These are phyloP conservation scores for Monilinia fructicola DNA, from an alignment of 2,329 filamentous ascomycete species.

Conservation along the genomic window DNA sequence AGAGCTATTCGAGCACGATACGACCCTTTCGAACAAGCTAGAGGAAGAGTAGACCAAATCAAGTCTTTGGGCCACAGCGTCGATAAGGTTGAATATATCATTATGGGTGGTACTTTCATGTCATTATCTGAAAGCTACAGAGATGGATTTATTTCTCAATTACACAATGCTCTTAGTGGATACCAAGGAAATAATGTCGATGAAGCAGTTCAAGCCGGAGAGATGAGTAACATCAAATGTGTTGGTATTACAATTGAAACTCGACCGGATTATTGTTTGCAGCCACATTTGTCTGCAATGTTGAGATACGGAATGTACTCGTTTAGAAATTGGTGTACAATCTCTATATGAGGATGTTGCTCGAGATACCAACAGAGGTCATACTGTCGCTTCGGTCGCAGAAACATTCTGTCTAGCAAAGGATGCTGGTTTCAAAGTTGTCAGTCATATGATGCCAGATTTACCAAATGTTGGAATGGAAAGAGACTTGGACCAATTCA, in stretches of 20 bases:
- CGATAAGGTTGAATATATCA: conserved; percentile 99
- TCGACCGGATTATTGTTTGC: conserved; percentile 91
- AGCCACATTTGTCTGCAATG: conserved; percentile 95
- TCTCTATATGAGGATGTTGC: conserved; percentile 97
- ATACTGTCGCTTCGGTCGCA: conserved; percentile 91
- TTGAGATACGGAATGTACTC: conserved; percentile 92
- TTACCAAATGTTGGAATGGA: conserved; percentile 98
- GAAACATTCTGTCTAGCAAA: conserved; percentile 98
- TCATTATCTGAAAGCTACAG: conserved; percentile 85
- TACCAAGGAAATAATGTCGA: conserved; percentile 95
- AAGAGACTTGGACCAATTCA: conserved; percentile 92
- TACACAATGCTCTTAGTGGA: conserved; percentile 94
- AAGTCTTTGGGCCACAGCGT: conserved; percentile 94
- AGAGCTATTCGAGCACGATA: conserved; percentile 94
- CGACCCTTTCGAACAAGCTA: conserved; percentile 95
- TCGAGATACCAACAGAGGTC: conserved; percentile 94
- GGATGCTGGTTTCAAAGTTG: conserved; percentile 97
- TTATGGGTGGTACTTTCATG: conserved; percentile 99
- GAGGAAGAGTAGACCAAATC: conserved; percentile 94
- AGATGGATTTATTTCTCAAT: conserved; percentile 89
- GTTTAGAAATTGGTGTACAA: conserved; percentile 92
- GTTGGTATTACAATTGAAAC: conserved; percentile 99
- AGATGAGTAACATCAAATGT: conserved; percentile 97
- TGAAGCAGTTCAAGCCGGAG: conserved; percentile 88
- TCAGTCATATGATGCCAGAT: conserved; percentile 99